Base-by-base conservation (phyloP, 495 filamentous ascomycete genomes). In the Talaromyces nanjingensis region DNA sequence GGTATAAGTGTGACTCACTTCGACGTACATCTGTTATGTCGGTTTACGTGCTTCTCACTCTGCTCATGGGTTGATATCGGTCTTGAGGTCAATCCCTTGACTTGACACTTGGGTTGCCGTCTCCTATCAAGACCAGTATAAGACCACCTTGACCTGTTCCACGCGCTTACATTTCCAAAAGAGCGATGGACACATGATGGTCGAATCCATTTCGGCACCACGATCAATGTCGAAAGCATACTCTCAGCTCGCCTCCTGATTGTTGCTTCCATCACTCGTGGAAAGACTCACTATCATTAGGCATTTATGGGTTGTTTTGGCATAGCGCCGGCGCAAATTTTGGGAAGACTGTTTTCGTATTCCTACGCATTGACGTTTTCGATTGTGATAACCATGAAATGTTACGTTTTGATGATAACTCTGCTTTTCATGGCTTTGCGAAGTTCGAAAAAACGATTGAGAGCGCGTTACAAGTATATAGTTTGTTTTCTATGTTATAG, bases 291-390 rank as follows among this genome's bases (percentile, higher is more conserved):
- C 25, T 62, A 31, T 37, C 45, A 20, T 39, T 49, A 29, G 60
- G 45, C 25, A 62, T 59, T 59, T 39, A n/a, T 67, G 59, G 60
- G 67, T 69, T 65, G 53, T 57, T 73, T 72, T 65, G 70, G 73
- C 76, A 80, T 78, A 76, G 73, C 73, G 65, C 73, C 69, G 76
- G 77, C 69, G 77, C 76, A 73, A 67, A 67, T 54, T 70, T 71
- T 73, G 68, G 73, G 74, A 79, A 76, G 76, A 77, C 20, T 53
- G 60, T 58, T 55, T 33, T 58, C 24, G 16, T 24, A 37, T 37
- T 64, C 39, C 63, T 64, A 24, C 49, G n/a, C 67, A 70, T 66
- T 74, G 69, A 70, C 70, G 65, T 67, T 67, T 33, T 59, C 56
- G 29, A 59, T 12, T 34, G 56, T 37, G 27, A 55, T 55, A 29